Base-by-base conservation (phyloP, 352 stramenopile genomes). In the Halophytophthora polymorphica region DNA sequence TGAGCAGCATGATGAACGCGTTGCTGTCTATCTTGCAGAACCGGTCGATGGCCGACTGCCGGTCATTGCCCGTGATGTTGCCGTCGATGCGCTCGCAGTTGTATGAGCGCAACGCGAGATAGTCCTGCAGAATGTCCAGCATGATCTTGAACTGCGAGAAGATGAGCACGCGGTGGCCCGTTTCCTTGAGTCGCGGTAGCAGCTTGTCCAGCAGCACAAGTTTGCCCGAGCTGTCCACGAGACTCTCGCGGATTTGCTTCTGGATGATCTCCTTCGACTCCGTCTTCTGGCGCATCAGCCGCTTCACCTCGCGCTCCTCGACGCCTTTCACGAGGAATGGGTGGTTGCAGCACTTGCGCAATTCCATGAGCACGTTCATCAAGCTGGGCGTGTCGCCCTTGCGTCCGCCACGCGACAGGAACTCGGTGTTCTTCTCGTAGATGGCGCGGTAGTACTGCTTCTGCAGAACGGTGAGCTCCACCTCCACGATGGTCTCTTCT, bases 81-180 rank as follows among this genome's bases (percentile, higher is more conserved):
- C 97, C 97, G 68, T 99, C 98, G 53, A 99, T 99, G 12, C 97
- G 86, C 58, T 99, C 96, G 75, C 86, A 98, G 38, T 89, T 86
- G 62, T 98, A 98, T 28, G 76, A 58, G 18, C 95, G 86, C 28
- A 91, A 58, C 10, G 78, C 61, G 17, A 99, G 64, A 69, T 99
- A 99, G 53, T 99, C 97, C 65, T 99, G 96, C 18, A 99, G 62
- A 36, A 99, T 98, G 67, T 99, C 95, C 43, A 99, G 78, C 97
- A 99, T 99, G 39, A 98, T 98, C 68, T 98, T 98, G 69, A 98
- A 96, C 73, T 99, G 98, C 6, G 90, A 98, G 67, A 99, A 99
- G 17, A 99, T 92, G 10, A 99, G 69, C 22, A 99, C 92, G 15
- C 96, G 84, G 56, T 99, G 97, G 3, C 95, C 95, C 39, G 98